Evolutionary conservation across 2,329 filamentous ascomycete genomes (phyloP), one percentile per base, ranked within the genome.

Genomic region (Sclerotinia nivalis): DNA sequence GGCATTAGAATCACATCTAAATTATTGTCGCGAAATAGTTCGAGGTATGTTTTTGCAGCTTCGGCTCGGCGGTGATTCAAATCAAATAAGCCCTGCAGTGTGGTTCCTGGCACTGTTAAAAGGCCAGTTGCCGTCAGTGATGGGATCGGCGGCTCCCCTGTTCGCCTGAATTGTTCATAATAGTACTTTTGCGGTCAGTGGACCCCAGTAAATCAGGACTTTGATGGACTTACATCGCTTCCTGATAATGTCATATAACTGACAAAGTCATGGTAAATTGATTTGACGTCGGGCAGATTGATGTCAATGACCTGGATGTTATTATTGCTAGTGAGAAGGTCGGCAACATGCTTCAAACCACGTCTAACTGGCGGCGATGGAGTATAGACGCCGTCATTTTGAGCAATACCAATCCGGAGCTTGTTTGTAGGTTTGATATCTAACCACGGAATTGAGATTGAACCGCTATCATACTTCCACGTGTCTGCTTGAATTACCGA

Each of bases 1-100:
- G 85, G 85, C 70, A 83, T 85, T 0, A 88, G 77, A 25, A 88
- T 81, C 13, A 84, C 83, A 77, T 88, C 86, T 6, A 85, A 78
- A 67, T 74, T 37, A 52, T 72, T 74, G 54, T 75, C 70, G 31
- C 37, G n/a, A 45, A 60, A 45, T 45, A 60, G 13, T 45, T 60
- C 20, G 6, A 60, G 37, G n/a, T 60, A 79, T 4, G 59, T 52
- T 67, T 75, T 74, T 56, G 73, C 72, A 50, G 75, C 75, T 31
- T 73, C 70, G 6, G 73, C 74, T 34, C 78, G 74, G 31, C 75
- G 73, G 40, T 71, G 68, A 45, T 77, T 78, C 60, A 78, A 43
- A 8, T 75, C 70, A 69, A 77, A 77, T 13, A 76, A 69, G n/a
- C 72, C 73, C 28, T 73, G 55, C 8, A 78, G 49, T 1, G 72